Base-by-base conservation (phyloP, 1,284 basidiomycete genomes). In the Stygiomarasmius scandens region DNA sequence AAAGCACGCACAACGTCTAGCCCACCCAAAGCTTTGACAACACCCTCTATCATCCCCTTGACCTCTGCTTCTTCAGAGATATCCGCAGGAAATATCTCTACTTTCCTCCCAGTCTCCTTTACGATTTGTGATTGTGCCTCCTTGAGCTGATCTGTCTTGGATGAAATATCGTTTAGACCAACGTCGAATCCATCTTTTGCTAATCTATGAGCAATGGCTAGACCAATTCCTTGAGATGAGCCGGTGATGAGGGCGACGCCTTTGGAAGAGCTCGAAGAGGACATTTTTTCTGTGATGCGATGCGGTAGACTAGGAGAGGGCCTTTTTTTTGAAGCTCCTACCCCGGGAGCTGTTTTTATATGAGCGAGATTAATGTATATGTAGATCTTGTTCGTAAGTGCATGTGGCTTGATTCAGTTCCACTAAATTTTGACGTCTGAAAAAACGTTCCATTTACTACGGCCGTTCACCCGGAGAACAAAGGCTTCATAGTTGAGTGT, bases 51-150 rank as follows among this genome's bases (percentile, higher is more conserved):
- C 65, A 77, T 68, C 2, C 49, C 61, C 56, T 71, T 67, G 3
- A 79, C 77, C n/a, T 76, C 65, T 5, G 67, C 60, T 41, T 77
- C 77, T 2, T 67, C 43, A 1, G 69, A 70, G 14, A 77, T 69
- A 55, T 77, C 72, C n/a, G 65, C 73, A 8, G 59, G 36, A 8
- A 70, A 23, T 9, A 64, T 51, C 11, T 61, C 59, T 12, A 67
- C 63, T 16, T 62, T 66, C 32, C 65, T 62, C 20, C 61, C 69
- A 27, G 58, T 61, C 0, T 44, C 50, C 27, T 44, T 32, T n/a
- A 29, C 29, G 23, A 77, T 76, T 43, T 71, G 65, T 8, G 66
- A 50, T 20, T 49, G 61, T 2, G 61, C 32, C 12, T 52, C 41
- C 10, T 65, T 66, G 1, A 74, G 63, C 3, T 52, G 50, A 1